A percentile compares a stretch with the other conserved stretches of the same genome.
These are phyloP conservation scores for Salvia miltiorrhiza DNA, from an alignment of 257 asterid genomes.

Conservation along the genomic window DNA sequence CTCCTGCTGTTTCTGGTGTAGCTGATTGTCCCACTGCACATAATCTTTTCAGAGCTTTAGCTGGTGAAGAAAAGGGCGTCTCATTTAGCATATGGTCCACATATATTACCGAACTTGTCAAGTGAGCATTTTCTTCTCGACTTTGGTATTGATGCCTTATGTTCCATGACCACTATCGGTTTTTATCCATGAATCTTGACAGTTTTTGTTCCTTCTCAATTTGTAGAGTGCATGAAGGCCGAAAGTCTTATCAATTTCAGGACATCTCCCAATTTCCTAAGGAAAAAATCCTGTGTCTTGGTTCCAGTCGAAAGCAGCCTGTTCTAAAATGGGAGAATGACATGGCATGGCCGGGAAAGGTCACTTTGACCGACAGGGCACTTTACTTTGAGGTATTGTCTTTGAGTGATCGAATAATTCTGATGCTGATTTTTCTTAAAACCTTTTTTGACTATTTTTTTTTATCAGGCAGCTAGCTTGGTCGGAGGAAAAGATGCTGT, in stretches of 20 bases:
- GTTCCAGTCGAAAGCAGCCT: constrained; percentile 94
- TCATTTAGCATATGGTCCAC: constrained; percentile 73
- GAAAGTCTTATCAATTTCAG: constrained; percentile 56
- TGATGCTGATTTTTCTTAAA: neutral
- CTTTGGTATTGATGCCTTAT: neutral
- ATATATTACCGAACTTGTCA: constrained; percentile 77
- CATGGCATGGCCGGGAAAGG: constrained; percentile 95
- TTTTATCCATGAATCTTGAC: neutral
- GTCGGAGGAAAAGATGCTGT: constrained; percentile 47
- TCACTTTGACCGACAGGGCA: constrained; percentile 78
- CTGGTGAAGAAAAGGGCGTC: constrained; percentile 73
- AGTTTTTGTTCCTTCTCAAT: constrained; percentile 16
- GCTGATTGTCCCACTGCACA: constrained; percentile 92
- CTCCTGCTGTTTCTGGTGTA: constrained; percentile 93
- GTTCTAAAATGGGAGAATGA: constrained; percentile 90
- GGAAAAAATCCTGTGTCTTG: constrained; percentile 70
- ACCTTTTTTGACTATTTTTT: constrained; percentile 1
- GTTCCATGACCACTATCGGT: neutral
- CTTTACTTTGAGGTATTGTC: constrained; percentile 86
- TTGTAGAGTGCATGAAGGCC: constrained; percentile 86
- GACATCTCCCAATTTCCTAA: constrained; percentile 38
- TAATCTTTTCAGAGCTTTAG: constrained; percentile 87
- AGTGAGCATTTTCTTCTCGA: constrained; percentile 46
- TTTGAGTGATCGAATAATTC: constrained; percentile 9
- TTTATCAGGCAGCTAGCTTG: constrained; percentile 59